phyloP scores from a whole-genome alignment of 345 rosid species.

The Brassica napus region DNA sequence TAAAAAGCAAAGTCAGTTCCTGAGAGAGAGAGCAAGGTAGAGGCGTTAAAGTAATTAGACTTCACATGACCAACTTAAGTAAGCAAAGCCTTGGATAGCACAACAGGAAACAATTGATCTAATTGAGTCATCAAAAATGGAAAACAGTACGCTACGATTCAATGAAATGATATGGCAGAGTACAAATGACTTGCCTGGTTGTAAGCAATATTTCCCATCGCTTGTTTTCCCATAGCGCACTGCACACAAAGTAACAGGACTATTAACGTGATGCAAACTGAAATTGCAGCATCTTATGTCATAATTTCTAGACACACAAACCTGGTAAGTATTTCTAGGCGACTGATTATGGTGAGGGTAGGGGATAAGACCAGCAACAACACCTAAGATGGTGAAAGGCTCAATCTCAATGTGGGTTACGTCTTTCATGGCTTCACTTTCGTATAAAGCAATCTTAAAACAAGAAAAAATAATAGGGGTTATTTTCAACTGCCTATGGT shows the following conservation, averaged over 20 bases:
- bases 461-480: conserved; percentile 24
- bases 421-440: conserved; percentile 51
- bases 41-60: not conserved
- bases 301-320: conserved; percentile 34
- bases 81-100: conserved; percentile 18
- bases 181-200: conserved; percentile 66
- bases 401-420: conserved; percentile 96
- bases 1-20: conserved; percentile 4
- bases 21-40: conserved; percentile 11
- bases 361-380: conserved; percentile 92
- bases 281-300: conserved; percentile 25
- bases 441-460: conserved; percentile 85
- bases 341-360: conserved; percentile 99
- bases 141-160: conserved; percentile 1
- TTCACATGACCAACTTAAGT: conserved; percentile 16
- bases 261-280: conserved; percentile 8
- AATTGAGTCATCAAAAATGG: conserved; percentile 16
- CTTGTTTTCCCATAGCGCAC: conserved; percentile 99
- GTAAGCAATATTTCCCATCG: conserved; percentile 95
- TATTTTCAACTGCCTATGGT: conserved; percentile 4
- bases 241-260: conserved; percentile 31
- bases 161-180: conserved; percentile 6
- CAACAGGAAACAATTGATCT: not conserved
- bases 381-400: conserved; percentile 96
- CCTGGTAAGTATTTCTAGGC: conserved; percentile 98